Base-by-base conservation (phyloP, 345 rosid species). In the Linum lewisii region DNA sequence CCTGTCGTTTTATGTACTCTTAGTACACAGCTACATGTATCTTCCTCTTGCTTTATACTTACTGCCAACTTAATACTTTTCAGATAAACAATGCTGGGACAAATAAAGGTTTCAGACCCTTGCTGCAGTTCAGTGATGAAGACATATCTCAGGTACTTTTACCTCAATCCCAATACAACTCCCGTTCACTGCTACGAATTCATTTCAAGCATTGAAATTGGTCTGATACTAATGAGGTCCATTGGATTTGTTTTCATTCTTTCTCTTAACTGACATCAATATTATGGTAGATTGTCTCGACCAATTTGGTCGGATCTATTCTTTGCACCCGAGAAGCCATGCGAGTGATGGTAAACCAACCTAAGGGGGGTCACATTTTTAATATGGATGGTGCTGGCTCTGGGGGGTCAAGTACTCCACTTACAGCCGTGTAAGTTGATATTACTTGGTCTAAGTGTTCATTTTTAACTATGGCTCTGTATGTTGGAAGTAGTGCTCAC, bases 381-480 rank as follows among this genome's bases (percentile, higher is more conserved):
- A 92, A 88, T 82, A 92, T 86, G 98, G 98, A 92, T 66, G 98
- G 95, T 59, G 96, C 96, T 45, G 98, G 96, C 19, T 88, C 98
- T 19, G 98, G 98, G 6, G 98, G 96, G 42, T 92, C 98, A 23
- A 92, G 98, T 69, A 92, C 98, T 52, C 96, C 96, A 51, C 85
- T 88, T 65, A 92, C 98, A 0, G 98, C 96, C 21, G 98, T 92
- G 96, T 92, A 78, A 77, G 87, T 70, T 63, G 18, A 60, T 11
- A 62, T 62, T 64, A 29, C 54, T 37, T 53, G 0, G 22, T 29
- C 32, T 49, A 34, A 25, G 23, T 26, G 9, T 60, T 53, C 22
- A 15, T 37, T 0, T n/a, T 20, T 26, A 42, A 20, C 51, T 6
- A 22, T 21, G 20, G 42, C 22, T 21, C 22, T 58, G 20, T 6